phyloP scores from a whole-genome alignment of 2,329 filamentous ascomycete species.

The Epichloe brachyelytri region DNA sequence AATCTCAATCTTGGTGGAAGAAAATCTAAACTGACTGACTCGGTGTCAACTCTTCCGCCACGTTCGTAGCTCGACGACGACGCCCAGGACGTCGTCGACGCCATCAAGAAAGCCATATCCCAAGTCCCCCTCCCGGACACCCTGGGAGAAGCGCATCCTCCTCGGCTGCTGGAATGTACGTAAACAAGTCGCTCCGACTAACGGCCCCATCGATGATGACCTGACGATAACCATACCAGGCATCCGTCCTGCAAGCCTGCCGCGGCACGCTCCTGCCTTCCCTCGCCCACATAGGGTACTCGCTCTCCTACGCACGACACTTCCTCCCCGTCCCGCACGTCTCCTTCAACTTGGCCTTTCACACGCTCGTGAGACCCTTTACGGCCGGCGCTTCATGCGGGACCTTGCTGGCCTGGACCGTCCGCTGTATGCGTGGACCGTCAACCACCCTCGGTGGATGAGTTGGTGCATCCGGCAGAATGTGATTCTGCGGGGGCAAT shows the following conservation, averaged over 20 bases:
- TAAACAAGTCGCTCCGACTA: too few relatives aligned
- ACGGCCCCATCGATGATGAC: too few relatives aligned
- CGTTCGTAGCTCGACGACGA: constrained; percentile 50
- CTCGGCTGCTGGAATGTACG: too few relatives aligned
- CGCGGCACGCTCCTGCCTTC: background rate
- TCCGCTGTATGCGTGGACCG: constrained; percentile 70
- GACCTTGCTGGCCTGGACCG: constrained; percentile 37
- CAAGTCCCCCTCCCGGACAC: constrained; percentile 21
- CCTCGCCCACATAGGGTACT: constrained; percentile 57
- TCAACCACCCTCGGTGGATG: constrained; percentile 71
- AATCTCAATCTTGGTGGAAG: too few relatives aligned
- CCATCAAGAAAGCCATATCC: constrained; percentile 51
- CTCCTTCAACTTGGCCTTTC: constrained; percentile 66
- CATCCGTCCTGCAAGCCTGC: too few relatives aligned
- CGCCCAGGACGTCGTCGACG: constrained; percentile 54
- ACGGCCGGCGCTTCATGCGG: constrained; percentile 51
- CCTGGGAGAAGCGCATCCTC: too few relatives aligned
- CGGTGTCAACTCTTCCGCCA: constrained; percentile 15
- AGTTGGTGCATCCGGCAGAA: constrained; percentile 53
- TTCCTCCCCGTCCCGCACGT: constrained; percentile 55
- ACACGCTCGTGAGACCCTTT: constrained; percentile 51
- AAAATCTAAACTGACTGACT: too few relatives aligned
- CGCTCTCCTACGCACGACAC: constrained; percentile 52
- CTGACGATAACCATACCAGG: too few relatives aligned
- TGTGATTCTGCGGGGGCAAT: background rate